Evolutionary conservation across 1,284 basidiomycete genomes (phyloP), one percentile per base, ranked within the genome.

Genomic region (Sporisorium exsertum): DNA sequence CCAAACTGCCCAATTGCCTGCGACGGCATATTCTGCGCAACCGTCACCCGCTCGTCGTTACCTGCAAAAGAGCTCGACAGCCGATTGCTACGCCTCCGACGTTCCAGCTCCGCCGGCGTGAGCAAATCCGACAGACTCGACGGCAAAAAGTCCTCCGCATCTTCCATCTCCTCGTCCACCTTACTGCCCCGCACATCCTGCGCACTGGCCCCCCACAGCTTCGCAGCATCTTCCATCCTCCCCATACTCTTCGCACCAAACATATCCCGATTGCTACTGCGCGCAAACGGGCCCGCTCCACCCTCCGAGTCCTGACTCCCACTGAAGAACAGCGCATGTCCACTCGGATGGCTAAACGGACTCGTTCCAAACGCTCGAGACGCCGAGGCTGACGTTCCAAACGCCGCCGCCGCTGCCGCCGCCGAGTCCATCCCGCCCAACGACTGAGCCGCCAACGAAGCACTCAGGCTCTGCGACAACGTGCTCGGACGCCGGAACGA

Each of bases 131-230:
- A 81, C 5, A 85, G 67, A 35, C 79, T 81, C 10, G 84, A 85
- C 2, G 84, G 84, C 42, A 85, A 33, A 50, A 85, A 85, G 60
- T 82, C 83, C 50, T 97, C 94, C 3, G 58, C 71, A 29, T 69
- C 64, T 29, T 71, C 72, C 35, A 66, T 63, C 27, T 77, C 63
- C 22, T 73, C 78, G 12, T 80, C 80, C 2, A 72, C 68, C 22
- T 51, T 65, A 29, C 56, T 51, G 1, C 55, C 35, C 18, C 65
- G 60, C n/a, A 59, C 42, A 2, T 56, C 37, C 20, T 58, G 56
- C 5, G 53, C 37, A 16, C 24, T 32, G 5, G 64, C 58, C 15
- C 51, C 68, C 73, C 75, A 79, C 51, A 69, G 57, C 50, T 67
- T 71, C 2, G 56, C 43, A 22, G 62, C 47, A 10, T 80, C 77